Base-by-base conservation (phyloP, 768 basidiomycete genomes). In the Brasilioporus rufonigricans region DNA sequence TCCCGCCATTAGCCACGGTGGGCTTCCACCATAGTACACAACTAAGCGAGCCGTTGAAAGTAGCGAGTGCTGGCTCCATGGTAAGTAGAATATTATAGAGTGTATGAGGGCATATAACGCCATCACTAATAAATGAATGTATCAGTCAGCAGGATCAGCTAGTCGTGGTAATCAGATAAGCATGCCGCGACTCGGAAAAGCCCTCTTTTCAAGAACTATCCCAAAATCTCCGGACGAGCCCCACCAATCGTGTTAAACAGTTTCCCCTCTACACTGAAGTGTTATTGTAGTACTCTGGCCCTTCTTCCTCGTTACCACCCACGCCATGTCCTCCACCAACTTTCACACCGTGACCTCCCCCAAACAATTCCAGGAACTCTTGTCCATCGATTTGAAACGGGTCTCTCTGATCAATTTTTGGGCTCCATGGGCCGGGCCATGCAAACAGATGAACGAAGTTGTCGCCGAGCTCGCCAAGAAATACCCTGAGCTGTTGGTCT, bases 401-500 rank as follows among this genome's bases (percentile, higher is more conserved):
- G 80, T 96, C 23, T 94, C 94, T 5, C 76, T 96, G 35, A 84
- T 97, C 66, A 92, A 90, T 74, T 99, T 98, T 71, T 95, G 93
- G 89, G 91, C 95, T 40, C 76, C 83, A 71, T 89, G 93, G 92
- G 97, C 93, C 0, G 89, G 83, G 57, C 93, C 94, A 38, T 98
- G 95, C 77, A 79, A 80, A 62, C 80, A 87, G 63, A 96, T 97
- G 88, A 94, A 93, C 74, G 76, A 84, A 41, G 83, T 94, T 31
- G 82, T 89, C 18, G 56, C 65, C 10, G 88, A 90, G 63, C 77
- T 96, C 43, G 82, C 93, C 2, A 82, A 79, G 58, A 88, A 89
- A 67, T 80, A 92, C 65, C 76, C 83, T 0, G 61, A 74, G 3
- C 70, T 89, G 2, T 76, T 98, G 23, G 88, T 92, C 55, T 76